phyloP scores from a whole-genome alignment of 202 grass and related monocot genomes.

The Setaria viridis region DNA sequence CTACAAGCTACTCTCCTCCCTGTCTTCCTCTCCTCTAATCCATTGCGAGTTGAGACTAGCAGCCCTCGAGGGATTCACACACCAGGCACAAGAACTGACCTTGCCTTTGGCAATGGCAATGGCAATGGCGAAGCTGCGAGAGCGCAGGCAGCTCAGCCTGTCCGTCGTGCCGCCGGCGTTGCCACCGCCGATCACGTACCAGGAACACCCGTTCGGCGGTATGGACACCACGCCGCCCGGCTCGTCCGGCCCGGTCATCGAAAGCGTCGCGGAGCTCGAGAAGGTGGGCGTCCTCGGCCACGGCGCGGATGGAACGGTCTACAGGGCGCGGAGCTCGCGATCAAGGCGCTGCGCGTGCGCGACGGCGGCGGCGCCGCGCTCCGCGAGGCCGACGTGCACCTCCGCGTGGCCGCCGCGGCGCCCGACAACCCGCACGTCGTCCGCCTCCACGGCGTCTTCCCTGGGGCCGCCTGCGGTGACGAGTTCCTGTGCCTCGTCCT shows the following conservation, averaged over 20 bases:
- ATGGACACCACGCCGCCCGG: conserved; percentile 31
- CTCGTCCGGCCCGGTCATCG: not conserved
- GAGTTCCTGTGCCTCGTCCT: conserved; percentile 32
- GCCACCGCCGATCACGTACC: conserved; percentile 12
- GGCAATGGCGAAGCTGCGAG: conserved; percentile 26
- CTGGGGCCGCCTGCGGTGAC: not conserved
- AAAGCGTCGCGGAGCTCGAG: conserved; percentile 44
- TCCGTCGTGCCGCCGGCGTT: conserved; percentile 12
- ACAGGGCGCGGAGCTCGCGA: conserved; percentile 43
- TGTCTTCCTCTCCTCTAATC: not conserved
- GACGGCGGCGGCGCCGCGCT: conserved; percentile 10
- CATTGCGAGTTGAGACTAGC: not conserved
- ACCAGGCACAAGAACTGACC: not conserved
- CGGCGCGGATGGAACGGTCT: conserved; percentile 46
- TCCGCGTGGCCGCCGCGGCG: conserved; percentile 33
- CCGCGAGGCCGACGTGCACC: conserved; percentile 40
- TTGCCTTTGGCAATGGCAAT: conserved; percentile 3
- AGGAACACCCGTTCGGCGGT: conserved; percentile 40
- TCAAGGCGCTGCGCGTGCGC: conserved; percentile 47
- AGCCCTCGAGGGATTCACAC: not conserved
- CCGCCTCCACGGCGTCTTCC: conserved; percentile 45
- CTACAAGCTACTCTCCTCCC: not conserved
- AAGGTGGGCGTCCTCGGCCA: conserved; percentile 43
- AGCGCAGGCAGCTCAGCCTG: conserved; percentile 34
- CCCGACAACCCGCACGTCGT: conserved; percentile 42